Base-by-base conservation (phyloP, 1,284 basidiomycete species). In the Phenoliferia sp. region DNA sequence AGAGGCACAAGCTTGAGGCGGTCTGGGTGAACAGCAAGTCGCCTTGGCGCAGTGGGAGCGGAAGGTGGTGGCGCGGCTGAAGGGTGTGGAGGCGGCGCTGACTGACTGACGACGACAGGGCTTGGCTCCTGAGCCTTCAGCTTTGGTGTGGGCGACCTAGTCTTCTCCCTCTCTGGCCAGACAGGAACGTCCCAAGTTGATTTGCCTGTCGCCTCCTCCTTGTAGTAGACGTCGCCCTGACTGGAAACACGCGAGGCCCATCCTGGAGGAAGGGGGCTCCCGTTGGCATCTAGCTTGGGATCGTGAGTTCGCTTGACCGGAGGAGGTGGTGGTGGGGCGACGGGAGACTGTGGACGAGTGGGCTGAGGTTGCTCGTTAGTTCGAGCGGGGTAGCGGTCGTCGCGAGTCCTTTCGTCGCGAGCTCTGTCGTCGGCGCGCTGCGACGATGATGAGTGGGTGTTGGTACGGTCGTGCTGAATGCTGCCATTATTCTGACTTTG, bases 171-270 rank as follows among this genome's bases (percentile, higher is more conserved):
- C 35, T 59, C 48, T 32, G 64, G 58, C 35, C 36, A 39, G 19
- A 62, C 66, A 9, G 71, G 71, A 9, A 73, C 69, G 29, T 69
- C 65, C 71, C 71, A 73, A 17, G 52, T 52, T 9, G 44, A 39
- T 16, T 59, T 63, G 64, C 67, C 69, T 50, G 33, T 58, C 28
- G 63, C 33, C 17, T 61, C 63, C 48, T 73, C 62, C 33, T 69
- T 57, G 65, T 73, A 73, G 63, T 73, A 73, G 48, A 69, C 35
- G 59, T 65, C 63, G 10, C 65, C 61, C 3, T 64, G 66, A 34
- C 65, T 61, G 35, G 65, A 67, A 10, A 73, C 33, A 22, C 67
- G 44, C 28, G 63, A 65, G 31, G 68, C 65, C 71, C 71, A 73
- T 1, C 67, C 69, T 28, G 4, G 29, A 1, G 69, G 71, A 19